Conservation (phyloP, 352 stramenopile genomes). For the Phytopythium delawarense region DNA sequence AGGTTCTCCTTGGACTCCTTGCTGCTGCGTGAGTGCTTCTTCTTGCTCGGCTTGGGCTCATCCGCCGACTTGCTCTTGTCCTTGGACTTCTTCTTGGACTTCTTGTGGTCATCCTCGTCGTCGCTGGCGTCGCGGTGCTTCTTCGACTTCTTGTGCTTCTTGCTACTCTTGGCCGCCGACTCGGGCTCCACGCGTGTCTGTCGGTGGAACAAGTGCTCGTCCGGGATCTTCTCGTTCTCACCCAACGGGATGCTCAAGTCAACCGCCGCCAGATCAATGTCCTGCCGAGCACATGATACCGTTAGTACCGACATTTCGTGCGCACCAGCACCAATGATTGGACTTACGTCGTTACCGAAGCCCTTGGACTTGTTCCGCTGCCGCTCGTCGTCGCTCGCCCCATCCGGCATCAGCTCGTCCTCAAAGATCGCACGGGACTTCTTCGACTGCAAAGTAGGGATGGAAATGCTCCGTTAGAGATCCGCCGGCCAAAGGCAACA, state of each 20-base stretch:
- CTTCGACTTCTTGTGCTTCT: constrained; percentile 38
- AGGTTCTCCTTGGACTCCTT: constrained; percentile 46
- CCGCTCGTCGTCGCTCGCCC: constrained; percentile 67
- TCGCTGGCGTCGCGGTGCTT: constrained; percentile 15
- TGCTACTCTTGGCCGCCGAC: constrained; percentile 29
- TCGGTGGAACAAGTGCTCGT: constrained; percentile 78
- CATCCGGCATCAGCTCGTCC: constrained; percentile 78
- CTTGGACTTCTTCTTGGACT: constrained; percentile 27
- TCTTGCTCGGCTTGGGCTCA: constrained; percentile 14
- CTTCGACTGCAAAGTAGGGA: constrained; percentile 20
- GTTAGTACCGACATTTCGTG: neutral
- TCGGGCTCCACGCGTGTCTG: constrained; percentile 33
- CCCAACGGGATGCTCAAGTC: constrained; percentile 75
- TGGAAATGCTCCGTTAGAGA: neutral
- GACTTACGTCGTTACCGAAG: constrained; percentile 13
- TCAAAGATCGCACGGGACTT: constrained; percentile 58
- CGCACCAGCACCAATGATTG: too few relatives aligned
- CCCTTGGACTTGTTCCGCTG: constrained; percentile 43
- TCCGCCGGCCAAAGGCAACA: neutral
- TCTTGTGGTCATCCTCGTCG: constrained; percentile 30
- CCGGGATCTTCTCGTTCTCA: constrained; percentile 72
- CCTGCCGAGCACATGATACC: constrained; percentile 20
- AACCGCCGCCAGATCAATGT: constrained; percentile 65
- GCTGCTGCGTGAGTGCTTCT: constrained; percentile 4
- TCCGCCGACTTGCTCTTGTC: constrained; percentile 12